Conservation (phyloP, 345 rosid genomes). For the Ceriops zippeliana region DNA sequence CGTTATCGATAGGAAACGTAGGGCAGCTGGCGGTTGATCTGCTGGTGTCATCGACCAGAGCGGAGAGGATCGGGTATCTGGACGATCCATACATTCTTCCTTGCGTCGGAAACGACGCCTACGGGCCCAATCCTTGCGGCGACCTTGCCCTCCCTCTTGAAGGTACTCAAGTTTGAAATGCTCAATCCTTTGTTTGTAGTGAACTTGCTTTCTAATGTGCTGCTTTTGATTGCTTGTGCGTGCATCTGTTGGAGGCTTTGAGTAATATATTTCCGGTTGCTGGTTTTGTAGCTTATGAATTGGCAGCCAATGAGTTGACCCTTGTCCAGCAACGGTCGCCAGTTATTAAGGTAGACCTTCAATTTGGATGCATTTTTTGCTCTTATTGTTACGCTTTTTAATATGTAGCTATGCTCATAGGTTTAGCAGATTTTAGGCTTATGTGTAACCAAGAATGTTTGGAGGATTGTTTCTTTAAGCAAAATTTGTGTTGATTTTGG, state of each 20-base stretch:
- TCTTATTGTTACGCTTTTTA: neutral
- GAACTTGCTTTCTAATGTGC: neutral
- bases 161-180: conserved; percentile 34
- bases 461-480: neutral
- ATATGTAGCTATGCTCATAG: neutral
- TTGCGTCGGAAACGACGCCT: conserved; percentile 86
- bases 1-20: conserved; percentile 85
- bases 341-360: conserved; percentile 51
- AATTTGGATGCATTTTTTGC: neutral
- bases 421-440: too few relatives aligned
- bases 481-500: neutral
- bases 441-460: neutral
- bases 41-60: conserved; percentile 64
- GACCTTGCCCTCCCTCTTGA: conserved; percentile 82
- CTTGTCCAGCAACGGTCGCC: conserved; percentile 85
- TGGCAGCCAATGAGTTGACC: conserved; percentile 40
- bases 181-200: neutral
- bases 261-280: neutral
- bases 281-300: conserved; percentile 55
- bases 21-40: conserved; percentile 90
- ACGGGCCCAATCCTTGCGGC: conserved; percentile 63
- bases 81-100: conserved; percentile 78
- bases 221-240: too few relatives aligned
- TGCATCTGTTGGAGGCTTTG: neutral
- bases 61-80: conserved; percentile 67